A percentile compares a stretch with the other conserved stretches of the same genome.
Evolutionary conservation across 2,329 filamentous ascomycete genomes (phyloP).

Genomic region (Parascedosporium putredinis): DNA sequence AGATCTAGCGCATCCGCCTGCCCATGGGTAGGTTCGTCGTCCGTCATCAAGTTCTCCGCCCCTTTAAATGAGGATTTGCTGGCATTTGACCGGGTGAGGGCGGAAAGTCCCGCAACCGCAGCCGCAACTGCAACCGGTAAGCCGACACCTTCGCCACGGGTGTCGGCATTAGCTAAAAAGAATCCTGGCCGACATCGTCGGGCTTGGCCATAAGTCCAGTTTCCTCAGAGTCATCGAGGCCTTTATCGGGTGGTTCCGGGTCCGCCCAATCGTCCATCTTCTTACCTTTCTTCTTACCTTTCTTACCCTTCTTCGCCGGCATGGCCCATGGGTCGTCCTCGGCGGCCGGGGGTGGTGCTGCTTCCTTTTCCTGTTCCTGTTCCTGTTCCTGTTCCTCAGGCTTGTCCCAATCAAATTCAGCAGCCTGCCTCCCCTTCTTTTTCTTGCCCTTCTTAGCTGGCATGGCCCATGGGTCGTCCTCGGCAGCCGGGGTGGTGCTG

Average conservation of each 20-base stretch:
- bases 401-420: not conserved
- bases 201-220: constrained; percentile 17
- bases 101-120: constrained; percentile 29
- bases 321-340: constrained; percentile 26
- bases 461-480: constrained; percentile 23
- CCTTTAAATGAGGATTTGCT: constrained; percentile 29
- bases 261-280: constrained; percentile 5
- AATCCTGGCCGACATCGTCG: constrained; percentile 30
- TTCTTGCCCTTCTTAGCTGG: constrained; percentile 8
- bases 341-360: constrained; percentile 13
- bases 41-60: constrained; percentile 22
- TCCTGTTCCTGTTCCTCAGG: not conserved
- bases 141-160: constrained; percentile 60
- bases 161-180: constrained; percentile 66
- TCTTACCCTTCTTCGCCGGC: constrained; percentile 21
- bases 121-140: constrained; percentile 32
- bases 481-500: constrained; percentile 13
- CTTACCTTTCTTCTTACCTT: constrained; percentile 19
- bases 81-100: constrained; percentile 33
- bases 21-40: constrained; percentile 11
- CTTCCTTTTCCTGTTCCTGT: not conserved
- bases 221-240: constrained; percentile 22
- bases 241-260: constrained; percentile 3
- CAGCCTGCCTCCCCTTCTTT: constrained; percentile 3
- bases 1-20: constrained; percentile 33